Base-by-base conservation (phyloP, 805 yeast species). In the Komagataella kurtzmanii region DNA sequence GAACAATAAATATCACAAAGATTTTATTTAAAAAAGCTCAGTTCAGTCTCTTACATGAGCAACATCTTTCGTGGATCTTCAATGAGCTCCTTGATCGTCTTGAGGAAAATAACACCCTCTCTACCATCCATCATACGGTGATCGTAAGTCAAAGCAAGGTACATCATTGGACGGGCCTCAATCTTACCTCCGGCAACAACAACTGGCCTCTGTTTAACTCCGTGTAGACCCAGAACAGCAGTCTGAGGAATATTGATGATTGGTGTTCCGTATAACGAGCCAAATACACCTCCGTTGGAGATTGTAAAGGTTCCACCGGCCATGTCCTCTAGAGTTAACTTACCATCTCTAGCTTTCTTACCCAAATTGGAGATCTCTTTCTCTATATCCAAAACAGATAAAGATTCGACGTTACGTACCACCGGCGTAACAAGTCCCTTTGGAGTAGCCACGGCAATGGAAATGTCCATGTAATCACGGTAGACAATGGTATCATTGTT, bases 31-130 rank as follows among this genome's bases (percentile, higher is more conserved):
- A 30, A 30, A 30, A 30, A 10, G 40, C 40, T 30, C 40, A 8
- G 40, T 30, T 30, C 5, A 8, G 6, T 30, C 23, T 30, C 40
- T 48, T 45, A 66, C 64, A 65, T 61, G 61, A 85, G 72, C 67
- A 91, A 78, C 99, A 93, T 93, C 79, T 88, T 91, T 78, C 97
- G 85, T 71, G 99, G 99, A 69, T 93, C 99, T 77, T 93, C 98
- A 61, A 93, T 88, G 71, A 87, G 81, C 75, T 93, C 99, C 79
- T 93, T 93, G 58, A 93, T 83, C 43, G 96, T 88, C 77, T 82
- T 90, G 73, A 93, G 61, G 88, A 91, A 93, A 54, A 91, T 87
- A 56, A 93, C 99, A 53, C 97, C 98, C 75, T 93, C 99, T 74
- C 98, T 88, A 61, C 99, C 99, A 67, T 93, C 99, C 66, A 93